A percentile compares a stretch with the other conserved stretches of the same genome.
Evolutionary conservation across 75 land plant genomes (phyloP).

Genomic region (Larix kaempferi): DNA sequence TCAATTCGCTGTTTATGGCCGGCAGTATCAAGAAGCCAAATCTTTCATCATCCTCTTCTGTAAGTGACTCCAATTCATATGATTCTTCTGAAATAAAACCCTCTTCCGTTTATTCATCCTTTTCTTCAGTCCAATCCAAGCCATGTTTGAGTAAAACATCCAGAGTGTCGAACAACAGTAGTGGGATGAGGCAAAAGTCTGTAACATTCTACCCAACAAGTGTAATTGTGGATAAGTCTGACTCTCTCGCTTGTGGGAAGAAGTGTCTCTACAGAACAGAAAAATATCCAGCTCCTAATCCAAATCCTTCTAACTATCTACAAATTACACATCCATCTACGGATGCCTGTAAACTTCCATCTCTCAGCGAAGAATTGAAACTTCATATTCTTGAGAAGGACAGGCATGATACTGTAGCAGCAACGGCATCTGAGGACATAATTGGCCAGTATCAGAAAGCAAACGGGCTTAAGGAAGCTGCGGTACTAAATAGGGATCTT

Average conservation of each 20-base stretch:
- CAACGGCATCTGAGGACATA: background rate
- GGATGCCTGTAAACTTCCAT: background rate
- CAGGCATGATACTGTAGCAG: background rate
- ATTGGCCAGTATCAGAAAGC: background rate
- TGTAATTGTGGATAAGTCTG: slow-evolving; percentile 30
- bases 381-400: background rate
- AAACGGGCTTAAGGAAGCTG: slow-evolving; percentile 3
- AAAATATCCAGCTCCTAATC: background rate
- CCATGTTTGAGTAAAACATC: slow-evolving; percentile 50
- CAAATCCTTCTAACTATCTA: background rate
- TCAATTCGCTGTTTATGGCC: slow-evolving; percentile 35
- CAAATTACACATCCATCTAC: no score
- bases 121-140: slow-evolving; percentile 18
- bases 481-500: slow-evolving; percentile 6
- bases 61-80: slow-evolving; percentile 10
- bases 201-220: slow-evolving; percentile 52
- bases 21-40: background rate
- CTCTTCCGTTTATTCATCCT: slow-evolving; percentile 13
- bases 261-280: background rate
- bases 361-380: background rate
- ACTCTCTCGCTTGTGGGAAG: slow-evolving; percentile 31
- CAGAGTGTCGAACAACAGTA: background rate
- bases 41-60: background rate
- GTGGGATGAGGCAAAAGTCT: slow-evolving; percentile 30
- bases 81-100: slow-evolving; percentile 24